Conservation (phyloP, 148 eudicot species). For the Rhododendron ferrugineum region DNA sequence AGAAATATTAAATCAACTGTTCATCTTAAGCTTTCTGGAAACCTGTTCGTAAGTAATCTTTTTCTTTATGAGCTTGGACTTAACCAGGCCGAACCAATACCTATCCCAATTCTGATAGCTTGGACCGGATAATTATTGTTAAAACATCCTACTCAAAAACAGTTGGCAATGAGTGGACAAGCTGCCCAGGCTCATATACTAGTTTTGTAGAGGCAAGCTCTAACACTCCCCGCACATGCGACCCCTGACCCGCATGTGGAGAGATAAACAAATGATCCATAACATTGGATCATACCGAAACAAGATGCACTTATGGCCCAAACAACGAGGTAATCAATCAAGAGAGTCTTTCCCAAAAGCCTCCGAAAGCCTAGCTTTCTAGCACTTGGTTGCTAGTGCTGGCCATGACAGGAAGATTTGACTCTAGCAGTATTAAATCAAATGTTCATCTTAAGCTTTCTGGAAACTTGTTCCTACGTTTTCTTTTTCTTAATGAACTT, state of each 20-base stretch:
- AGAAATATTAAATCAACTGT: background rate
- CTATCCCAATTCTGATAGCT: background rate
- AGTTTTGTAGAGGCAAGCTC: background rate
- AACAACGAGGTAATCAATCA: background rate
- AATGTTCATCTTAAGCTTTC: background rate
- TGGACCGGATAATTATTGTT: background rate
- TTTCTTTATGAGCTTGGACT: background rate
- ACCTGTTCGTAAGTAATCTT: background rate
- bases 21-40: background rate
- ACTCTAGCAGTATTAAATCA: background rate
- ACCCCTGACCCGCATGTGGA: background rate
- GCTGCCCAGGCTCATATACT: background rate
- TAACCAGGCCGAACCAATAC: background rate
- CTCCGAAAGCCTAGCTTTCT: background rate
- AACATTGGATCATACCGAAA: no score
- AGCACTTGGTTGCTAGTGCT: constrained; percentile 38
- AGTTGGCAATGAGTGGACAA: background rate
- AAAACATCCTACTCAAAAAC: background rate
- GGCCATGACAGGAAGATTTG: constrained; percentile 50
- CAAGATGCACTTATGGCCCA: no score
- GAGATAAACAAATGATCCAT: background rate
- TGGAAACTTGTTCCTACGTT: background rate
- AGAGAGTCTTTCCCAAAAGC: background rate
- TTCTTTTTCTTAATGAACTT: background rate
- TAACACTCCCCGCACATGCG: background rate